Percentiles rank a stretch among this genome's conserved stretches.
These are phyloP conservation scores for Apostasia ramifera DNA, from an alignment of 106 monocot genomes.

Conservation along the genomic window DNA sequence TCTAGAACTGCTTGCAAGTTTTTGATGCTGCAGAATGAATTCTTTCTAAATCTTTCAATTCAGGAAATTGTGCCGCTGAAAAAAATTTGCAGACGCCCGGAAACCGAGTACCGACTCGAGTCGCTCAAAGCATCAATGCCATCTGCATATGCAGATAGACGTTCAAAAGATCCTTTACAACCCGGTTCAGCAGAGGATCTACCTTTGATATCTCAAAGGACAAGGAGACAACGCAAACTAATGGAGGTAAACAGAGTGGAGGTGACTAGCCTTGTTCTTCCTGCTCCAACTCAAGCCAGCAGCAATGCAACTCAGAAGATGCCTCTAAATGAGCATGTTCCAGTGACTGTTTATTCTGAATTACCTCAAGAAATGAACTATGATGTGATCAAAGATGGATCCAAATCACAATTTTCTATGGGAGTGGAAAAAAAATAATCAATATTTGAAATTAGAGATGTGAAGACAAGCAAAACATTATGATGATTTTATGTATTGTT, in stretches of 20 bases:
- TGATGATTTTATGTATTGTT: too few relatives aligned
- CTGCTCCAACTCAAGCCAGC: background rate
- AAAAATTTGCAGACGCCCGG: conserved; percentile 65
- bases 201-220: conserved; percentile 1
- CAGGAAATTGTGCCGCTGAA: conserved; percentile 74
- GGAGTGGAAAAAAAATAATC: too few relatives aligned
- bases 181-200: conserved; percentile 7
- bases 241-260: conserved; percentile 40
- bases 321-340: too few relatives aligned
- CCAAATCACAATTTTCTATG: too few relatives aligned
- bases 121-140: conserved; percentile 30
- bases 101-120: conserved; percentile 53
- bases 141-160: conserved; percentile 1
- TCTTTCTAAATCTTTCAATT: too few relatives aligned
- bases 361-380: too few relatives aligned
- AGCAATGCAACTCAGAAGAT: background rate
- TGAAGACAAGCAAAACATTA: too few relatives aligned
- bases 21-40: too few relatives aligned
- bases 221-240: conserved; percentile 26
- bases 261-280: conserved; percentile 9
- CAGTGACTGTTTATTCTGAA: too few relatives aligned
- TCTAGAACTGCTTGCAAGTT: too few relatives aligned
- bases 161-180: conserved; percentile 6
- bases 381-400: too few relatives aligned
- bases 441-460: too few relatives aligned